phyloP scores from a whole-genome alignment of 805 yeast genomes.

The Lipomyces yamadae region DNA sequence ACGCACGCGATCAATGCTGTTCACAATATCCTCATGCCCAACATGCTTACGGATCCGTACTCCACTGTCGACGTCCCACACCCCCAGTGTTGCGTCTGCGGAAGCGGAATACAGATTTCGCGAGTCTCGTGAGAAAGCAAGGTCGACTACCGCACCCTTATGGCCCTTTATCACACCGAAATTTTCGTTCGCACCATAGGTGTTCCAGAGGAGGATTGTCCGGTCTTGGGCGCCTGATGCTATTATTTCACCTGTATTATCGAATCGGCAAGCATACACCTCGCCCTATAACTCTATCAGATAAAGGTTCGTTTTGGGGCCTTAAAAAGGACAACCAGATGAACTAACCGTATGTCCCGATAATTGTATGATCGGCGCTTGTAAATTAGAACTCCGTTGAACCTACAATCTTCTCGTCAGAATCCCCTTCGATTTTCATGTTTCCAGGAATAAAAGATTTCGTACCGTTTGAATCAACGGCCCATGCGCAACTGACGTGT shows the following conservation, averaged over 20 bases:
- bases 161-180: conserved; percentile 59
- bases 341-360: conserved; percentile 37
- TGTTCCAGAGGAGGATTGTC: conserved; percentile 50
- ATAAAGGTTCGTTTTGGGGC: neutral
- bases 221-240: conserved; percentile 69
- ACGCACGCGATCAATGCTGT: conserved; percentile 54
- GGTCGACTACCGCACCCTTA: conserved; percentile 65
- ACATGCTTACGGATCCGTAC: conserved; percentile 56
- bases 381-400: conserved; percentile 32
- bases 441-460: neutral
- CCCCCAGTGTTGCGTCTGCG: conserved; percentile 64
- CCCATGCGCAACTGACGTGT: conserved; percentile 28
- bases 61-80: conserved; percentile 68
- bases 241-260: conserved; percentile 54
- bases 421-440: neutral
- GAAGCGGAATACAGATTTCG: conserved; percentile 55
- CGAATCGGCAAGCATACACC: conserved; percentile 59
- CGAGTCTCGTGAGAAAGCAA: conserved; percentile 60
- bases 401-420: conserved; percentile 16
- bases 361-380: conserved; percentile 38
- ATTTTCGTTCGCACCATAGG: conserved; percentile 50
- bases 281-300: conserved; percentile 47
- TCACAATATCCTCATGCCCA: conserved; percentile 60
- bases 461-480: conserved; percentile 30
- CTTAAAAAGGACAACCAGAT: neutral